Evolutionary conservation across 2,329 filamentous ascomycete species (phyloP).

Genomic region (Juglanconis oblonga): DNA sequence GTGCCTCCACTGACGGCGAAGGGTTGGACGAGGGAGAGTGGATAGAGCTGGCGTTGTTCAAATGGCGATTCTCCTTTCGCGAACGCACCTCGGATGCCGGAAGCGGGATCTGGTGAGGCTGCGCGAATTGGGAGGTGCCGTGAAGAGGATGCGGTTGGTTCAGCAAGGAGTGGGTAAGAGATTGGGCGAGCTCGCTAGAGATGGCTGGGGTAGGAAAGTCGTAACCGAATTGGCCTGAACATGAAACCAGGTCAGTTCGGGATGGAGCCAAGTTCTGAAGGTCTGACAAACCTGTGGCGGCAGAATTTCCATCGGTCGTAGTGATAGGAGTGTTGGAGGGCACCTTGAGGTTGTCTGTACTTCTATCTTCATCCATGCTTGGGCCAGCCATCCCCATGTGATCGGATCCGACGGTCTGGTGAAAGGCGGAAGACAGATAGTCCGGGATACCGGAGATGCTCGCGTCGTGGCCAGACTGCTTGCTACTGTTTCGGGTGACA

Average conservation of each 20-base stretch:
- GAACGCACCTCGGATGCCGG: slow-evolving; percentile 39
- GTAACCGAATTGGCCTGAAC: slow-evolving; percentile 16
- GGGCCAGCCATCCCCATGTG: slow-evolving; percentile 28
- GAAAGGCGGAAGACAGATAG: slow-evolving; percentile 27
- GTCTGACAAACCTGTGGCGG: slow-evolving; percentile 1
- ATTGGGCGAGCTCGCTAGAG: slow-evolving; percentile 36
- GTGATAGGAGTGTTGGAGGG: slow-evolving; percentile 43
- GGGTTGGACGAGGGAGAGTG: slow-evolving; percentile 12
- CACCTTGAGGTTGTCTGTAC: slow-evolving; percentile 31
- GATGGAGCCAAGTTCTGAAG: not conserved
- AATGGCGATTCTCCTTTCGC: slow-evolving; percentile 40
- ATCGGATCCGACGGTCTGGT: slow-evolving; percentile 19
- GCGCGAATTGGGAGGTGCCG: slow-evolving; percentile 17
- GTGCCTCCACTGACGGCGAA: slow-evolving; percentile 20
- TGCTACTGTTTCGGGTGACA: slow-evolving; percentile 11
- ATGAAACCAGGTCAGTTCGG: not conserved
- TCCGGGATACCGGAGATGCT: slow-evolving; percentile 46
- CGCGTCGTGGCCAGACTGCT: slow-evolving; percentile 34
- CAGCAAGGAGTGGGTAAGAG: slow-evolving; percentile 46
- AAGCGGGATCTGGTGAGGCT: slow-evolving; percentile 26
- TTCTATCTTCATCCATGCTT: slow-evolving; percentile 32
- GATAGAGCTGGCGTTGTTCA: slow-evolving; percentile 22
- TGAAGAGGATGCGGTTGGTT: slow-evolving; percentile 43
- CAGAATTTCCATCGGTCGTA: not conserved
- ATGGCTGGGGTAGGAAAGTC: slow-evolving; percentile 25